Conservation (phyloP, 1,284 basidiomycete species). For the Tetrapyrgos nigripes region DNA sequence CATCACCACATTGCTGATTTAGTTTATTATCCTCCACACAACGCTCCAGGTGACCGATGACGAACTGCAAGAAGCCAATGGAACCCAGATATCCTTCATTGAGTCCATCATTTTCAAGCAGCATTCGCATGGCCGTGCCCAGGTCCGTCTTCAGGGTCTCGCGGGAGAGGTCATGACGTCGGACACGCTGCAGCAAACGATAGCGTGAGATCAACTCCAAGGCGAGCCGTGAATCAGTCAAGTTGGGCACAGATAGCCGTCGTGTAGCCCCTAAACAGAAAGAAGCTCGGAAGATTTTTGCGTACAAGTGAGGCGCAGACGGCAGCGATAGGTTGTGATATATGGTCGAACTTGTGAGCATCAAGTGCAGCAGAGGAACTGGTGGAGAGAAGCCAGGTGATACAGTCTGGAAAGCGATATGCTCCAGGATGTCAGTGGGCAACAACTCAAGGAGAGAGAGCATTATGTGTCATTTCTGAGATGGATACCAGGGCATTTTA, state of each 20-base stretch:
- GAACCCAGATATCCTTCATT: constrained; percentile 49
- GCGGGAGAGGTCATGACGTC: constrained; percentile 38
- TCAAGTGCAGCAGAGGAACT: constrained; percentile 47
- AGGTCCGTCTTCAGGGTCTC: constrained; percentile 46
- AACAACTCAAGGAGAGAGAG: constrained; percentile 49
- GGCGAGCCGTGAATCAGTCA: constrained; percentile 54
- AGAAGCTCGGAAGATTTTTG: constrained; percentile 57
- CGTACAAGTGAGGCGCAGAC: constrained; percentile 65
- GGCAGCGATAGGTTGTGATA: constrained; percentile 48
- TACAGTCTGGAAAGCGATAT: constrained; percentile 53
- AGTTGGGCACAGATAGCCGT: constrained; percentile 36
- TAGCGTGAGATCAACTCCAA: constrained; percentile 51
- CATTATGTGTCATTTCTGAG: constrained; percentile 35
- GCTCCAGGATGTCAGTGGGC: constrained; percentile 57
- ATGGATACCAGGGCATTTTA: constrained; percentile 7
- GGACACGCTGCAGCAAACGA: constrained; percentile 50
- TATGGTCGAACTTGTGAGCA: constrained; percentile 49
- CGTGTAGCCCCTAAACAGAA: constrained; percentile 55
- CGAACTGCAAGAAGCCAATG: constrained; percentile 42
- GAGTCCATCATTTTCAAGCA: constrained; percentile 52
- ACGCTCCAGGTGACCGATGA: constrained; percentile 22
- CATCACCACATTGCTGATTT: neutral
- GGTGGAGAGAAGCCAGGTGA: constrained; percentile 41
- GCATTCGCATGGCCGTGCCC: constrained; percentile 58
- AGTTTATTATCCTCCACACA: constrained; percentile 1